These are phyloP conservation scores for Xanthoceras sorbifolium DNA, from an alignment of 345 rosid species.

Conservation along the genomic window DNA sequence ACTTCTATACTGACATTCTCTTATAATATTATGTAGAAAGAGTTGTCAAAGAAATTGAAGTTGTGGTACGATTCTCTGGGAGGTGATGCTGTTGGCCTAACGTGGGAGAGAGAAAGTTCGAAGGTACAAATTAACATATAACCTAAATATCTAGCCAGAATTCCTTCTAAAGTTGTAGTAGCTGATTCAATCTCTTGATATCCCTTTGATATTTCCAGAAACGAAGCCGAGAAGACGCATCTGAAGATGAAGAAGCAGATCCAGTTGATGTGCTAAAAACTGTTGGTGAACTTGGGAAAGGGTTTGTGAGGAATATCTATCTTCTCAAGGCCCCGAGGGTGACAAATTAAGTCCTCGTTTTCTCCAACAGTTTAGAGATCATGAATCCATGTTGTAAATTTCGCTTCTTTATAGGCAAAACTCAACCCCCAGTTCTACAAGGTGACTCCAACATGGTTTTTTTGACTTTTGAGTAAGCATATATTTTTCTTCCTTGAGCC, in stretches of 20 bases:
- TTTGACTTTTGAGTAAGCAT: not conserved
- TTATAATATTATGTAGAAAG: slow-evolving; percentile 48
- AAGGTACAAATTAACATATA: slow-evolving; percentile 48
- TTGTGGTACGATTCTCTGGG: slow-evolving; percentile 87
- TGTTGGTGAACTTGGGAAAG: slow-evolving; percentile 78
- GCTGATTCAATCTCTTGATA: not conserved
- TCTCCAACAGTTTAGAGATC: not conserved
- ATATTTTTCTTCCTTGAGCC: not conserved
- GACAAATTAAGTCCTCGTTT: not conserved
- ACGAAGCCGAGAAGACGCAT: slow-evolving; percentile 55
- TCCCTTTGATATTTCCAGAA: slow-evolving; percentile 45
- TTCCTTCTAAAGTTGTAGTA: not conserved
- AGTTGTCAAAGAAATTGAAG: slow-evolving; percentile 55
- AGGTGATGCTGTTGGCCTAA: slow-evolving; percentile 81
- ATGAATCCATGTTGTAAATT: slow-evolving; percentile 5
- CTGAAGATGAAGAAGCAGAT: slow-evolving; percentile 38
- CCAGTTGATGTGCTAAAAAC: slow-evolving; percentile 54
- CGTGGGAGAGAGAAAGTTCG: slow-evolving; percentile 61
- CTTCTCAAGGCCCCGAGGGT: slow-evolving; percentile 59
- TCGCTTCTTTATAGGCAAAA: not conserved
- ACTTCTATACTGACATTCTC: slow-evolving; percentile 18
- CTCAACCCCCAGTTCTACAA: not conserved
- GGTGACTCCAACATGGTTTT: not conserved
- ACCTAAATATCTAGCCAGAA: not conserved
- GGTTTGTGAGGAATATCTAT: slow-evolving; percentile 69